Percentiles rank a stretch among this genome's conserved stretches.
Evolutionary conservation across 2,329 filamentous ascomycete species (phyloP).

Genomic region (Trichoderma polysporum): DNA sequence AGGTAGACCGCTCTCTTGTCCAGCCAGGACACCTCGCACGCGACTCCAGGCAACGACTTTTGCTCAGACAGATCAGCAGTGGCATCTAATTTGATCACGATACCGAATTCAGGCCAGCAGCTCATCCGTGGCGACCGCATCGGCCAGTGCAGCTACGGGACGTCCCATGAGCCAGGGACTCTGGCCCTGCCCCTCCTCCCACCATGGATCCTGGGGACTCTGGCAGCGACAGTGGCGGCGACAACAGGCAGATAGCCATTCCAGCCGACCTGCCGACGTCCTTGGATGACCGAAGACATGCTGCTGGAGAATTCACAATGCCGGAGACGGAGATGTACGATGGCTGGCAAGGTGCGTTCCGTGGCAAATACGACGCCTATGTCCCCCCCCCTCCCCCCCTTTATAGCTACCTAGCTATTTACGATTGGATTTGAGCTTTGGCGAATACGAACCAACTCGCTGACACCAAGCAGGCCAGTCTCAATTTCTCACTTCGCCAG

Average conservation of each 20-base stretch:
- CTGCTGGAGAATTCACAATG: conserved; percentile 61
- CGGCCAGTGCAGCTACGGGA: neutral
- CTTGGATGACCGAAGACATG: conserved; percentile 78
- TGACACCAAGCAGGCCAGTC: conserved; percentile 70
- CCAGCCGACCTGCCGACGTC: conserved; percentile 87
- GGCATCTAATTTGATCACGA: neutral
- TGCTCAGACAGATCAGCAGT: neutral
- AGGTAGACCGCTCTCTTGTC: conserved; percentile 20
- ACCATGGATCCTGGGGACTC: conserved; percentile 61
- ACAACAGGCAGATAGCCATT: conserved; percentile 53
- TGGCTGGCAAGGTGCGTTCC: conserved; percentile 81
- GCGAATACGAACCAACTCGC: conserved; percentile 15
- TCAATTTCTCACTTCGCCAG: conserved; percentile 86
- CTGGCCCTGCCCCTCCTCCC: conserved; percentile 40
- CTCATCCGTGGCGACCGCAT: neutral
- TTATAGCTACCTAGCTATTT: neutral
- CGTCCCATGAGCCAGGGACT: conserved; percentile 36
- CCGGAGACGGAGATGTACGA: conserved; percentile 96
- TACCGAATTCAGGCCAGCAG: neutral
- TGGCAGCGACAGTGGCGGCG: conserved; percentile 39
- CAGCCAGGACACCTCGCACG: conserved; percentile 9
- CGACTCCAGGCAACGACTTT: conserved; percentile 2
- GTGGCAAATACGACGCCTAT: neutral
- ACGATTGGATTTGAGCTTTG: neutral
- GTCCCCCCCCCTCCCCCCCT: neutral